Conservation (phyloP, 768 basidiomycete species). For the Xerocomellus dryophilus region DNA sequence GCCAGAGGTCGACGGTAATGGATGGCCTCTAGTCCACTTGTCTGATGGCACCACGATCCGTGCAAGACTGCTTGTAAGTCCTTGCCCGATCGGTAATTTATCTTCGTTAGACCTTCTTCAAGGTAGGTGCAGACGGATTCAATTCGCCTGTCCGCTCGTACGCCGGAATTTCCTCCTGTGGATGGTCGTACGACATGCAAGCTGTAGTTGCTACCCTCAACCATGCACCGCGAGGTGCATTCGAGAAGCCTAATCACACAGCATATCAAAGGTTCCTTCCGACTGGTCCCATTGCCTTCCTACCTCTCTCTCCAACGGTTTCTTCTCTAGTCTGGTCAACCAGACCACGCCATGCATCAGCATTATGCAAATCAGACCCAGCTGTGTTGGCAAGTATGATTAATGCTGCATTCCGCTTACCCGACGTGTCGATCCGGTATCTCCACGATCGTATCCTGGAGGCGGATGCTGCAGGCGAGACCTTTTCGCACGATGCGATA, state of each 20-base stretch:
- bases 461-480: conserved; percentile 41
- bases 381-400: conserved; percentile 69
- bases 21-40: conserved; percentile 80
- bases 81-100: background rate
- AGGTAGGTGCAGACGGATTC: conserved; percentile 95
- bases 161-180: conserved; percentile 81
- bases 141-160: conserved; percentile 91
- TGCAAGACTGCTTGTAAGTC: conserved; percentile 70
- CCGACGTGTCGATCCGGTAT: conserved; percentile 67
- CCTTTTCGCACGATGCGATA: conserved; percentile 50
- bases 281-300: conserved; percentile 92
- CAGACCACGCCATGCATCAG: conserved; percentile 67
- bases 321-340: conserved; percentile 97
- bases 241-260: conserved; percentile 65
- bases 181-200: conserved; percentile 88
- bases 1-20: conserved; percentile 42
- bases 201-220: conserved; percentile 87
- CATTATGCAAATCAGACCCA: conserved; percentile 63
- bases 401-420: conserved; percentile 88
- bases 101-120: background rate
- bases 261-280: conserved; percentile 95
- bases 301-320: conserved; percentile 73
- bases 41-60: conserved; percentile 64
- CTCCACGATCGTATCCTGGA: conserved; percentile 62
- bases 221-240: conserved; percentile 63